These are phyloP conservation scores for Sporothrix sp. DNA, from an alignment of 2,329 filamentous ascomycete genomes.

Conservation along the genomic window DNA sequence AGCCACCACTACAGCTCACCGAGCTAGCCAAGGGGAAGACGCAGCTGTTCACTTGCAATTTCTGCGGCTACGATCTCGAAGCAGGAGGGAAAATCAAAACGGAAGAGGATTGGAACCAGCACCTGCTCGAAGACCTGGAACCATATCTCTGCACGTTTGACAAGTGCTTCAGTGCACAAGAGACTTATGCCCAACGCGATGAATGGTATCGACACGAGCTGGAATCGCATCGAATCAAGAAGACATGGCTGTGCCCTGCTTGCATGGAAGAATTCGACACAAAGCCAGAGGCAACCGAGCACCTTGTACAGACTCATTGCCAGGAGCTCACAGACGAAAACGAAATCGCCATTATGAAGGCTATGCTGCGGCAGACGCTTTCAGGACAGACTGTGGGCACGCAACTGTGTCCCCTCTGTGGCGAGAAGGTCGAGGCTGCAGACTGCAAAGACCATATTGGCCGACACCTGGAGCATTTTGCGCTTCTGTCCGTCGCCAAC, in stretches of 20 bases:
- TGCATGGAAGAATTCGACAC: conserved; percentile 15
- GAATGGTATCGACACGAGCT: conserved; percentile 18
- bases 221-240: conserved; percentile 13
- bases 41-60: conserved; percentile 15
- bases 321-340: conserved; percentile 6
- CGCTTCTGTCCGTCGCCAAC: conserved; percentile 12
- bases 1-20: conserved; percentile 2
- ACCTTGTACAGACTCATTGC: conserved; percentile 10
- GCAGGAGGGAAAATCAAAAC: conserved; percentile 11
- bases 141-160: conserved; percentile 17
- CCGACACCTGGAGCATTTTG: conserved; percentile 16
- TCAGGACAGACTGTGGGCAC: conserved; percentile 5
- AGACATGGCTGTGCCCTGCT: conserved; percentile 14
- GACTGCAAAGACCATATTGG: conserved; percentile 15
- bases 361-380: conserved; percentile 12
- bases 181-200: conserved; percentile 13
- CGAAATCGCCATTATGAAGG: conserved; percentile 10
- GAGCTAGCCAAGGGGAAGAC: conserved; percentile 9
- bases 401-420: conserved; percentile 13
- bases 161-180: conserved; percentile 15
- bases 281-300: conserved; percentile 12
- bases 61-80: conserved; percentile 16
- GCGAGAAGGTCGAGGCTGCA: conserved; percentile 7
- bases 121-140: conserved; percentile 15
- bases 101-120: conserved; percentile 14